Conservation (phyloP, 1,284 basidiomycete species). For the Trametes polyzona region DNA sequence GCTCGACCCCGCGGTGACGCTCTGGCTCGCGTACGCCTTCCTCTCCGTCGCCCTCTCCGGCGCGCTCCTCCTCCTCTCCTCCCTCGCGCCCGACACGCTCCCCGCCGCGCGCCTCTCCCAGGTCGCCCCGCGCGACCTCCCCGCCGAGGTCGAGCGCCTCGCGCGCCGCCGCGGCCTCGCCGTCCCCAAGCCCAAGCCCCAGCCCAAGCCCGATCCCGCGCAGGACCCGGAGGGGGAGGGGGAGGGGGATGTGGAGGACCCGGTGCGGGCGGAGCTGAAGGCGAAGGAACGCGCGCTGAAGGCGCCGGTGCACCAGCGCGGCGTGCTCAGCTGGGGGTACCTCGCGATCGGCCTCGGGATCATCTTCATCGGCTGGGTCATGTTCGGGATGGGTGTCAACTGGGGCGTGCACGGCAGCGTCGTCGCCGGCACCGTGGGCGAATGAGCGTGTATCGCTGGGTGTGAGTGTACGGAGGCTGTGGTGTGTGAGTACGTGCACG, state of each 20-base stretch:
- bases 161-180: slow-evolving; percentile 29
- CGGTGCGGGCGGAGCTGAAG: slow-evolving; percentile 26
- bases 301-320: slow-evolving; percentile 29
- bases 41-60: slow-evolving; percentile 43
- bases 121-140: slow-evolving; percentile 38
- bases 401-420: slow-evolving; percentile 49
- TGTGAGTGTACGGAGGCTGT: too few species aligned
- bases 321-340: slow-evolving; percentile 34
- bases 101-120: slow-evolving; percentile 48
- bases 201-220: too few species aligned
- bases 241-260: slow-evolving; percentile 25
- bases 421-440: slow-evolving; percentile 45
- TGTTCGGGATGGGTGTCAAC: slow-evolving; percentile 48
- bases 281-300: slow-evolving; percentile 40
- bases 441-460: too few species aligned
- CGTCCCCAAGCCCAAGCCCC: slow-evolving; percentile 26
- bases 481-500: not conserved
- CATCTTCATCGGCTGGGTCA: slow-evolving; percentile 47
- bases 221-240: too few species aligned
- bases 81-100: slow-evolving; percentile 36
- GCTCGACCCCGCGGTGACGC: slow-evolving; percentile 44
- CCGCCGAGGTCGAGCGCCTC: slow-evolving; percentile 39
- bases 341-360: slow-evolving; percentile 35
- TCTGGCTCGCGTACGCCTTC: slow-evolving; percentile 49
- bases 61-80: slow-evolving; percentile 40